phyloP scores from a whole-genome alignment of 202 grass and related monocot species.

The Zoysia matrella region DNA sequence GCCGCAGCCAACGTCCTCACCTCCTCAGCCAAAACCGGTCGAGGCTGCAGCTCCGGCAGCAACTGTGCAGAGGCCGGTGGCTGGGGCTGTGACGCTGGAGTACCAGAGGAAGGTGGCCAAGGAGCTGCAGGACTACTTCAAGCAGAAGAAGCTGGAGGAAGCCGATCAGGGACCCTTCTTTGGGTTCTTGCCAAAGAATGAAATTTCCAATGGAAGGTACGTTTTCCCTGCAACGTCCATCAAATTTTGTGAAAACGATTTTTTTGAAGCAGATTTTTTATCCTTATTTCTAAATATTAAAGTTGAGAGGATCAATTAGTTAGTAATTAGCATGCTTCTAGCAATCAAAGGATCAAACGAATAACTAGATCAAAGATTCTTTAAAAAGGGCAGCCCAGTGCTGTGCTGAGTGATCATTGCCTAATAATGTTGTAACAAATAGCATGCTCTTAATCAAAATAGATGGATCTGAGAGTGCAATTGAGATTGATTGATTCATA shows the following conservation, averaged over 20 bases:
- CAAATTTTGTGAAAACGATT: conserved; percentile 10
- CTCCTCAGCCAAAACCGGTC: conserved; percentile 36
- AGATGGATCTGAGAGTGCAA: not conserved
- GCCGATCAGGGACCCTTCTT: conserved; percentile 81
- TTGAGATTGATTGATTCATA: conserved; percentile 10
- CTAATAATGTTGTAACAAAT: conserved; percentile 5
- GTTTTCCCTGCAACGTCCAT: conserved; percentile 43
- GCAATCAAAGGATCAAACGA: not conserved
- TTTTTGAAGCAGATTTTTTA: not conserved
- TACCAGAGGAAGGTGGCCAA: conserved; percentile 98
- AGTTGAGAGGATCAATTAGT: not conserved
- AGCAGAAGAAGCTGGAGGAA: conserved; percentile 94
- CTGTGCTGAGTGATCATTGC: conserved; percentile 14
- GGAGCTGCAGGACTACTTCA: conserved; percentile 98
- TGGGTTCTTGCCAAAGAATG: conserved; percentile 85
- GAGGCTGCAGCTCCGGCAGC: conserved; percentile 27
- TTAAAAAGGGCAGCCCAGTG: no score
- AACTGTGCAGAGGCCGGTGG: conserved; percentile 27
- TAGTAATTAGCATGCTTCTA: not conserved
- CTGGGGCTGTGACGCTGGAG: conserved; percentile 75
- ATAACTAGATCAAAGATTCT: not conserved
- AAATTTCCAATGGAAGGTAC: conserved; percentile 97
- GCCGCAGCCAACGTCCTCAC: conserved; percentile 12
- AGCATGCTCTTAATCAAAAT: conserved; percentile 7
- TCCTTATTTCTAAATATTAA: not conserved